A percentile compares a stretch with the other conserved stretches of the same genome.
These are phyloP conservation scores for Ulota crispa DNA, from an alignment of 225 moss, liverwort and hornwort species.

Conservation along the genomic window DNA sequence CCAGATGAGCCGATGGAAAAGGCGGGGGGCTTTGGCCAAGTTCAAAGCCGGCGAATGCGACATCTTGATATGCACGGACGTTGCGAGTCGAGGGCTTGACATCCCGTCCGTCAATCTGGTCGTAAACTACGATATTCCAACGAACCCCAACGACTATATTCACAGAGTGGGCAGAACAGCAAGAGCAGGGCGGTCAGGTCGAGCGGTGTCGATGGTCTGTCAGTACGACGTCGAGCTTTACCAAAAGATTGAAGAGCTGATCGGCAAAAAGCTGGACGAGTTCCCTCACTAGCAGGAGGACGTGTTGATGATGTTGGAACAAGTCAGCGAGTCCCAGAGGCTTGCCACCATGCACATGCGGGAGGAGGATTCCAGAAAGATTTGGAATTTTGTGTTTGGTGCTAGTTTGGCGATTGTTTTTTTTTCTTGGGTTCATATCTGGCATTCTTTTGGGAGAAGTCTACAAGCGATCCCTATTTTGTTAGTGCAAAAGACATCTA, in stretches of 20 bases:
- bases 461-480: too few species aligned
- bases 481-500: too few species aligned
- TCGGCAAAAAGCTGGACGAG: constrained; percentile 69
- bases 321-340: constrained; percentile 72
- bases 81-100: constrained; percentile 93
- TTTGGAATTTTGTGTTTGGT: too few species aligned
- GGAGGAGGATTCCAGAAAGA: constrained; percentile 71
- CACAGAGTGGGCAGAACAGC: constrained; percentile 93
- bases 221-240: constrained; percentile 97
- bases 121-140: constrained; percentile 89
- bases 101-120: constrained; percentile 81
- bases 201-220: constrained; percentile 82
- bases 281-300: constrained; percentile 69
- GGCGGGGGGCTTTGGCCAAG: constrained; percentile 78
- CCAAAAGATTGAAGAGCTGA: constrained; percentile 85
- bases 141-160: constrained; percentile 91
- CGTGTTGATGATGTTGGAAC: constrained; percentile 74
- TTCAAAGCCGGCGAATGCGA: constrained; percentile 93
- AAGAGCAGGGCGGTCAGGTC: constrained; percentile 87
- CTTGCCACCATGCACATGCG: constrained; percentile 71
- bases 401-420: too few species aligned
- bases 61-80: constrained; percentile 90
- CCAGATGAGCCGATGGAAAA: constrained; percentile 92
- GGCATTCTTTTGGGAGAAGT: too few species aligned
- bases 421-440: too few species aligned